These are phyloP conservation scores for Aspergillus hortae DNA, from an alignment of 2,329 filamentous ascomycete genomes.

Conservation along the genomic window DNA sequence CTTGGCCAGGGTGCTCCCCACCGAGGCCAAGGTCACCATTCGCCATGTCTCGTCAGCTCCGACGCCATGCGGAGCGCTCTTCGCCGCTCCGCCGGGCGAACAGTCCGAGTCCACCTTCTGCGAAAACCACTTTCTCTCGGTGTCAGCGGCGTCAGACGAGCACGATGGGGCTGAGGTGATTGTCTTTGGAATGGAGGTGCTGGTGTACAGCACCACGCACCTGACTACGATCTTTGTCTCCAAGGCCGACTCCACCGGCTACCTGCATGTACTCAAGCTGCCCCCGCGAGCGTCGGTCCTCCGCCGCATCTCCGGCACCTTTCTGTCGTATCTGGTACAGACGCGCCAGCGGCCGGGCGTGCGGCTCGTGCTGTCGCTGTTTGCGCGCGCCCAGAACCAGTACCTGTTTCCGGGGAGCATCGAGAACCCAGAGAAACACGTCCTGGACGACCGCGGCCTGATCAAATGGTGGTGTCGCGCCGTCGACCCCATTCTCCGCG, in stretches of 20 bases:
- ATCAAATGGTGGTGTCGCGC: constrained; percentile 96
- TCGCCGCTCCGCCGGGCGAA: constrained; percentile 69
- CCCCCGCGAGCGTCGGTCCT: constrained; percentile 66
- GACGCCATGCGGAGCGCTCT: constrained; percentile 69
- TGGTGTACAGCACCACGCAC: constrained; percentile 77
- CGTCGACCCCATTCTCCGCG: constrained; percentile 68
- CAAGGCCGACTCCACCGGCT: constrained; percentile 95
- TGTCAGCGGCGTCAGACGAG: constrained; percentile 45
- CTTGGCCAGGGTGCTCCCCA: constrained; percentile 52
- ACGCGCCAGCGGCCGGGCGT: constrained; percentile 61
- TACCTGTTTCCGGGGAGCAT: constrained; percentile 93
- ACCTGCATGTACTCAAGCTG: constrained; percentile 61
- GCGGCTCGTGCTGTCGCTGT: constrained; percentile 78
- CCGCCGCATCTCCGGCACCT: constrained; percentile 67
- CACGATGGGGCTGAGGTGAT: constrained; percentile 53
- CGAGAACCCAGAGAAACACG: constrained; percentile 80
- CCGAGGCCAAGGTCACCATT: constrained; percentile 60
- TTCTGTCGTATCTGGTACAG: constrained; percentile 71
- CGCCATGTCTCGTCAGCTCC: constrained; percentile 88
- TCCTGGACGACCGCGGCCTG: constrained; percentile 82
- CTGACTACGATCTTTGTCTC: constrained; percentile 90
- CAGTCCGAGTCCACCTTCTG: constrained; percentile 75
- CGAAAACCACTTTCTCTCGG: constrained; percentile 75
- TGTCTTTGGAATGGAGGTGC: constrained; percentile 78
- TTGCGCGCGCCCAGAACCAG: constrained; percentile 86